Percentiles rank a stretch among this genome's conserved stretches.
Evolutionary conservation across 2,329 filamentous ascomycete genomes (phyloP).

Genomic region (Paecilomyces formosus): DNA sequence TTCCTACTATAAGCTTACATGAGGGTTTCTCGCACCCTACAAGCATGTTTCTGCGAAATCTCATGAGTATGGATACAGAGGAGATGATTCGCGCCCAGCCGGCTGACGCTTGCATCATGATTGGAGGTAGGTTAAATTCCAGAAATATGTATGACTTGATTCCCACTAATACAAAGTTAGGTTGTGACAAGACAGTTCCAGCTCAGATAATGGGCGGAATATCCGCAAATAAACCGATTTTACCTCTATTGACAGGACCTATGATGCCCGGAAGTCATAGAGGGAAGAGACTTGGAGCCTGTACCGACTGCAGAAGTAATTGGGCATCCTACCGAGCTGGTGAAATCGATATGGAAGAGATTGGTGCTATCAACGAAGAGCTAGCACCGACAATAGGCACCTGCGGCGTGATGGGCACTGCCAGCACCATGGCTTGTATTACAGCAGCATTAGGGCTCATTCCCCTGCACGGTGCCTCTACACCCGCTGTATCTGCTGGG

Average conservation of each 20-base stretch:
- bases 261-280: conserved; percentile 67
- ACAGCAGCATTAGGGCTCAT: conserved; percentile 47
- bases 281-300: conserved; percentile 61
- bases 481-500: conserved; percentile 47
- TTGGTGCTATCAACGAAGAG: conserved; percentile 62
- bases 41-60: conserved; percentile 66
- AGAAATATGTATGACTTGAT: no score
- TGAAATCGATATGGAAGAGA: conserved; percentile 63
- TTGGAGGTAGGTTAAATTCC: conserved; percentile 48
- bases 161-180: conserved; percentile 29
- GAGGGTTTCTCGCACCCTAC: conserved; percentile 64
- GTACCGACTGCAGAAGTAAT: conserved; percentile 66
- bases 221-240: conserved; percentile 63
- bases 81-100: conserved; percentile 70
- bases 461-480: conserved; percentile 45
- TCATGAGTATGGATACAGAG: conserved; percentile 76
- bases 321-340: conserved; percentile 66
- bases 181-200: conserved; percentile 67
- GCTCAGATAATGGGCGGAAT: conserved; percentile 71
- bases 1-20: conserved; percentile 65
- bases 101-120: conserved; percentile 59
- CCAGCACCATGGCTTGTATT: conserved; percentile 51
- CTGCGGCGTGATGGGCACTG: conserved; percentile 53
- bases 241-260: conserved; percentile 63
- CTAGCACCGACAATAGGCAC: conserved; percentile 58